Evolutionary conservation across 2,329 filamentous ascomycete species (phyloP), one percentile per base, ranked within the genome.

Genomic region (Penicillium griseofulvum): DNA sequence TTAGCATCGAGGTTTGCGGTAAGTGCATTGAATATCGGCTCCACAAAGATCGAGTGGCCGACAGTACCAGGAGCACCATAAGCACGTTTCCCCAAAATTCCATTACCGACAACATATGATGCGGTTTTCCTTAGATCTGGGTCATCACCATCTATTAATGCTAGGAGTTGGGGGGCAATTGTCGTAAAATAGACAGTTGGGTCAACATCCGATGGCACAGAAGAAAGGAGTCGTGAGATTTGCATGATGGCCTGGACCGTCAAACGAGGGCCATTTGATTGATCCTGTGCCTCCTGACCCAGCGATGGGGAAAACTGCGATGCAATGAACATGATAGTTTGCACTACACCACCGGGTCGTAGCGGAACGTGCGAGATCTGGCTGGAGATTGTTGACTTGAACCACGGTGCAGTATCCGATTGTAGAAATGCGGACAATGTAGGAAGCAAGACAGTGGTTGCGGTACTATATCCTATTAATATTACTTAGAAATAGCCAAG

Each of bases 161-260:
- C 58, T 19, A 78, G 57, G 5, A 78, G 61, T 52, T 77, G 75
- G 12, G 75, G 71, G 12, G 68, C 71, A 53, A 77, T 71, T n/a
- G 64, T 65, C 1, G 57, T 56, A 37, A 77, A 75, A 55, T 76
- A 78, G n/a, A 55, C 47, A 12, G 55, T 49, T 7, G 73, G 57
- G 5, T 74, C 66, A 60, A 74, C 67, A 14, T 64, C 69, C 28
- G 72, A 71, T 0, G 75, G 75, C 5, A 78, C 71, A 39, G 74
- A 75, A 1, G 74, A 75, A 8, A 78, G 65, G 19, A 78, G 58
- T 28, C 68, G 69, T 5, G 75, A 77, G 2, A 70, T 72, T 44
- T 76, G 75, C 73, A 76, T 76, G 10, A 78, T 76, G 2, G 73
- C 72, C 52, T 76, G 72, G 6, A 77, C 70, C 3, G 75, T 77